These are phyloP conservation scores for Tylopilus intermedius DNA, from an alignment of 768 basidiomycete species.

Conservation along the genomic window DNA sequence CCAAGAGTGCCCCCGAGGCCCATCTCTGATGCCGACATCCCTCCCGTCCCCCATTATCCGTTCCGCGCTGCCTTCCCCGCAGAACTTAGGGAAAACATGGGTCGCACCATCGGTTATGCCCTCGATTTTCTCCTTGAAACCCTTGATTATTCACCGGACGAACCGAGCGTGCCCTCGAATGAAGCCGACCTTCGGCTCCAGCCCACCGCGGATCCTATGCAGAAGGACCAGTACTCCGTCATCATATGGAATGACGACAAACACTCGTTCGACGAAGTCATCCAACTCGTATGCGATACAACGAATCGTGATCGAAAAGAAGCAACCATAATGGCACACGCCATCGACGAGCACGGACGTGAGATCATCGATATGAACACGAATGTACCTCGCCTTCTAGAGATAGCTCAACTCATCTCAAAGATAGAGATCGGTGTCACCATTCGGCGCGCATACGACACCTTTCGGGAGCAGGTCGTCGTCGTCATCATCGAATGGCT, in stretches of 20 bases:
- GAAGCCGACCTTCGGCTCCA: slow-evolving; percentile 71
- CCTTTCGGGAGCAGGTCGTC: slow-evolving; percentile 81
- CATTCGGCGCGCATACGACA: slow-evolving; percentile 80
- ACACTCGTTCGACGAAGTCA: slow-evolving; percentile 87
- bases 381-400: slow-evolving; percentile 50
- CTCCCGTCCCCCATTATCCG: slow-evolving; percentile 57
- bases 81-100: slow-evolving; percentile 71
- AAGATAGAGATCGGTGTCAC: slow-evolving; percentile 92
- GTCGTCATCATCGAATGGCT: slow-evolving; percentile 85
- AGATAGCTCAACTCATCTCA: slow-evolving; percentile 71
- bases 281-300: slow-evolving; percentile 59
- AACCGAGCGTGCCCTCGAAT: slow-evolving; percentile 58
- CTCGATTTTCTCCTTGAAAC: slow-evolving; percentile 82
- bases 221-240: slow-evolving; percentile 74
- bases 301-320: slow-evolving; percentile 50
- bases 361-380: slow-evolving; percentile 77
- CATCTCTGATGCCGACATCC: slow-evolving; percentile 45
- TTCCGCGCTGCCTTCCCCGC: slow-evolving; percentile 52
- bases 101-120: slow-evolving; percentile 66
- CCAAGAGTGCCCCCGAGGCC: slow-evolving; percentile 40
- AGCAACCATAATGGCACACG: slow-evolving; percentile 49
- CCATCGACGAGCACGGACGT: slow-evolving; percentile 75
- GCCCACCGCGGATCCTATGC: slow-evolving; percentile 72
- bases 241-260: slow-evolving; percentile 97
- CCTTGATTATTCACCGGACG: slow-evolving; percentile 77